phyloP scores from a whole-genome alignment of 306 rosid species.

The Styphnolobium japonicum region DNA sequence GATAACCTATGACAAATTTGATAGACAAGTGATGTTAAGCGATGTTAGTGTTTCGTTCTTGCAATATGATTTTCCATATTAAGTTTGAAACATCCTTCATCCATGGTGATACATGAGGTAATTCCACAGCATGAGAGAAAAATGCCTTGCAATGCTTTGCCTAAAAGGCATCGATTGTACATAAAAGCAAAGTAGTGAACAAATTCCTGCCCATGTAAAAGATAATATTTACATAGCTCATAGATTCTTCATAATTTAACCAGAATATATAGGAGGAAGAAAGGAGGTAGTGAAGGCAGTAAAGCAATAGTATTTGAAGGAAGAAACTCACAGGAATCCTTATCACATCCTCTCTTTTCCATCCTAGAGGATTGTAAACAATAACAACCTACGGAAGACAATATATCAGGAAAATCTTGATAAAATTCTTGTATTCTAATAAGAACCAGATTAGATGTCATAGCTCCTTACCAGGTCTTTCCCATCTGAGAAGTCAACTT shows the following conservation, averaged over 20 bases:
- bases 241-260: neutral
- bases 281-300: neutral
- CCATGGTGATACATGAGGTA: neutral
- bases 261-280: neutral
- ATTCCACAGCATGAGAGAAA: neutral
- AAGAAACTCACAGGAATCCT: conserved; percentile 76
- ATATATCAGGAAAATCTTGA: neutral
- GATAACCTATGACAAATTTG: conserved; percentile 49
- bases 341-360: conserved; percentile 76
- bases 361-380: conserved; percentile 79
- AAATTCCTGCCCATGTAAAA: neutral
- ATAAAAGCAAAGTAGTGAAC: neutral
- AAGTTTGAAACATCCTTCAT: neutral
- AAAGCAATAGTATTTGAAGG: neutral
- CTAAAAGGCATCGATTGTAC: neutral
- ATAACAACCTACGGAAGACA: conserved; percentile 55
- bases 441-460: conserved; percentile 11
- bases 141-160: neutral
- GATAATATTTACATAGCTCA: neutral
- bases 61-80: conserved; percentile 5
- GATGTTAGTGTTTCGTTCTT: neutral
- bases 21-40: conserved; percentile 12
- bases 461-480: conserved; percentile 62
- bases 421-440: neutral
- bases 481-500: conserved; percentile 56